Conservation (phyloP, 2,329 filamentous ascomycete species). For the Exophiala sp. region DNA sequence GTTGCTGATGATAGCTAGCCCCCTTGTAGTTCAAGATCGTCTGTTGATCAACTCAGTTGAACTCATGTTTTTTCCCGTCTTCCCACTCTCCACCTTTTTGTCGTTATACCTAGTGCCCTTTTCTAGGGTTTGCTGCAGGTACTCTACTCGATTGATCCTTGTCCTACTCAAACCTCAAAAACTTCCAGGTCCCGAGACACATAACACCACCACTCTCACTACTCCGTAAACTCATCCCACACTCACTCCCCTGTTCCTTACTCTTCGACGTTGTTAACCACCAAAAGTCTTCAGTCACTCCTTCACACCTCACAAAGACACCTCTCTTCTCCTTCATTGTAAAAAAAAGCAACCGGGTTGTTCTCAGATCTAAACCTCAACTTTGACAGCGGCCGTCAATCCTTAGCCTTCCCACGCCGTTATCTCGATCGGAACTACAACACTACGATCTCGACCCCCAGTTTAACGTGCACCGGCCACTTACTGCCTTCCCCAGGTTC, state of each 20-base stretch:
- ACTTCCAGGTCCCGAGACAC: neutral
- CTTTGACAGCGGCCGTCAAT: constrained; percentile 7
- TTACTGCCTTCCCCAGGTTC: neutral
- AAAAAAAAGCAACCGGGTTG: neutral
- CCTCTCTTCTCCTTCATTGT: neutral
- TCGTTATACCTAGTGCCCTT: too few relatives aligned
- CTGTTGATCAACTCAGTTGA: too few relatives aligned
- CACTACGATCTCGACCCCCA: constrained; percentile 5
- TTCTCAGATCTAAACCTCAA: neutral
- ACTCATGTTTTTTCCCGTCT: too few relatives aligned
- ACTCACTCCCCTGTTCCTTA: neutral
- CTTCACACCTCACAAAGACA: neutral
- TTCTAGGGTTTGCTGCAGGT: neutral
- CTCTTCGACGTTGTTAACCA: neutral
- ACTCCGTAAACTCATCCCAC: neutral
- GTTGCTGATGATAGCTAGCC: too few relatives aligned
- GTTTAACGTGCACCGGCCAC: neutral
- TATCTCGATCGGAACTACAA: neutral
- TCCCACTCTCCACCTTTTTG: too few relatives aligned
- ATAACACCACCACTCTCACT: neutral
- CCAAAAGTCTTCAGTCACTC: neutral
- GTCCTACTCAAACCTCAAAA: neutral
- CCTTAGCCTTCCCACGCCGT: neutral
- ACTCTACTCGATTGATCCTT: constrained; percentile 1
- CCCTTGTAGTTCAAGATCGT: too few relatives aligned